Conservation (phyloP, 176 grass and related monocot species). For the Cymbopogon citratus region DNA sequence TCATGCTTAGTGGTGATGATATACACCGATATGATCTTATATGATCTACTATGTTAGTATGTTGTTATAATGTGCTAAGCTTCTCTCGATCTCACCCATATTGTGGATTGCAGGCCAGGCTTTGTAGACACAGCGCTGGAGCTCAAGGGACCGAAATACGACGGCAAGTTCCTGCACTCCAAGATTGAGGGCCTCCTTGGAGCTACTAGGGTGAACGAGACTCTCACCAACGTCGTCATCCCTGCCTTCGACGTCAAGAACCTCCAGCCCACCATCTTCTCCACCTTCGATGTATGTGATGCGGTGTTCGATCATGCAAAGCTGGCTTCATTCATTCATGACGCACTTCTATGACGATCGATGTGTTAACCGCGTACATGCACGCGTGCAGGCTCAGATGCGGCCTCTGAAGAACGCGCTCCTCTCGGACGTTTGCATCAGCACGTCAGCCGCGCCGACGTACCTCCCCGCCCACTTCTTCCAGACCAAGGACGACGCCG, state of each 20-base stretch:
- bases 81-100: not conserved
- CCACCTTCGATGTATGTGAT: slow-evolving; percentile 30
- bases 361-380: not conserved
- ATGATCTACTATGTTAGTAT: too few species aligned
- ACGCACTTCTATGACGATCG: not conserved
- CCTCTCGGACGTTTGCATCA: slow-evolving; percentile 56
- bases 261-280: slow-evolving; percentile 39
- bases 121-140: not conserved
- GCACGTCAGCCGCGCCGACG: slow-evolving; percentile 52
- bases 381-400: slow-evolving; percentile 11
- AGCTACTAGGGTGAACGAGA: slow-evolving; percentile 12
- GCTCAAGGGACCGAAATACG: slow-evolving; percentile 26
- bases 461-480: slow-evolving; percentile 53
- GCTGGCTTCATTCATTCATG: not conserved
- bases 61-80: not conserved
- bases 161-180: slow-evolving; percentile 27
- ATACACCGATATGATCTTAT: too few species aligned
- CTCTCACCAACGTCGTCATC: slow-evolving; percentile 40
- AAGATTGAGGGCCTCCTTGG: slow-evolving; percentile 17
- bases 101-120: not conserved
- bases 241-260: slow-evolving; percentile 43
- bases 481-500: slow-evolving; percentile 28
- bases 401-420: slow-evolving; percentile 36
- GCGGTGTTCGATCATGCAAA: not conserved
- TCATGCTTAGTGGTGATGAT: too few species aligned